phyloP scores from a whole-genome alignment of 2,329 filamentous ascomycete species.

The Diaporthe sp. region DNA sequence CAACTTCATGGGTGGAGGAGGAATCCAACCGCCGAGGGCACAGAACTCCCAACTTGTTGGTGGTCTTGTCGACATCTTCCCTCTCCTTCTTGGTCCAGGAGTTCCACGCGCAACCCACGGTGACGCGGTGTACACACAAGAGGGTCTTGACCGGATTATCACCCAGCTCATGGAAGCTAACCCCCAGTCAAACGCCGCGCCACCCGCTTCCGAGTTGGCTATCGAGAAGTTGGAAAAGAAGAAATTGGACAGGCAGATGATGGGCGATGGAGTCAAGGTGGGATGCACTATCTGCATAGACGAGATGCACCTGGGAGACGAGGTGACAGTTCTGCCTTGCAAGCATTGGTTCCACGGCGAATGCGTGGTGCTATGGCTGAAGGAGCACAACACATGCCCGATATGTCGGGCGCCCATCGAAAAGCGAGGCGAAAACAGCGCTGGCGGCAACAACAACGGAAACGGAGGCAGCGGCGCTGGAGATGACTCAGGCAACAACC shows the following conservation, averaged over 20 bases:
- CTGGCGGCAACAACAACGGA: neutral
- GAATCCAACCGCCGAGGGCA: constrained; percentile 40
- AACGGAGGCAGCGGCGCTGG: neutral
- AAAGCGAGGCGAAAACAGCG: constrained; percentile 39
- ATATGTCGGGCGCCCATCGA: too few relatives aligned
- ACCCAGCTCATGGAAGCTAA: too few relatives aligned
- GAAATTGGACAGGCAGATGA: constrained; percentile 76
- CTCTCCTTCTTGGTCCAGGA: constrained; percentile 61
- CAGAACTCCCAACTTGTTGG: constrained; percentile 45
- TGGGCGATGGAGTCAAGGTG: constrained; percentile 74
- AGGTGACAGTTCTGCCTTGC: too few relatives aligned
- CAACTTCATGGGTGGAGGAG: constrained; percentile 52
- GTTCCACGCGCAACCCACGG: constrained; percentile 62
- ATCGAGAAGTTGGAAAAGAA: too few relatives aligned
- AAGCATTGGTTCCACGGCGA: too few relatives aligned
- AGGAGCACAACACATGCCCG: too few relatives aligned
- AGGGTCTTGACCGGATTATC: too few relatives aligned
- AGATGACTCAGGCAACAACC: neutral
- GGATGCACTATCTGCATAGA: too few relatives aligned
- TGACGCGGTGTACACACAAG: constrained; percentile 91
- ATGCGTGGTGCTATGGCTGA: too few relatives aligned
- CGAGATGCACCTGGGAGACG: too few relatives aligned
- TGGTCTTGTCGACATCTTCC: constrained; percentile 64
- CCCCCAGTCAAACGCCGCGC: too few relatives aligned
- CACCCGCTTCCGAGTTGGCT: too few relatives aligned